These are phyloP conservation scores for Globisporangium yorkense DNA, from an alignment of 352 stramenopile species.

Conservation along the genomic window DNA sequence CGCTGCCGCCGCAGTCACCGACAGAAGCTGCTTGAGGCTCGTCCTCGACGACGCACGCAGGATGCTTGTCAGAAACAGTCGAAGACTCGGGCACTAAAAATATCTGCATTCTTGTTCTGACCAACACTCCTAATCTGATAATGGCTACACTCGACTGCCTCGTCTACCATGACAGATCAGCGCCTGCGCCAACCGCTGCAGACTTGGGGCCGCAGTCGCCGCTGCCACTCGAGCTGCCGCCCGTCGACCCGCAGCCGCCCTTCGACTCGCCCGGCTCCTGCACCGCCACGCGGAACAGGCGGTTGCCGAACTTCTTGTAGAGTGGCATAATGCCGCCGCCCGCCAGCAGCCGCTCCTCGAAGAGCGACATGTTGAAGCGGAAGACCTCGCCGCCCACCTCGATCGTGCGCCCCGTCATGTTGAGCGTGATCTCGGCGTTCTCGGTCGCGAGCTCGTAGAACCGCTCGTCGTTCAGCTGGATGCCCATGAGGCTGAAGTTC, in stretches of 20 bases:
- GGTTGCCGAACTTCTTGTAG: constrained; percentile 84
- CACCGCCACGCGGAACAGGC: constrained; percentile 80
- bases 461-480: constrained; percentile 68
- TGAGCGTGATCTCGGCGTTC: constrained; percentile 69
- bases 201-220: constrained; percentile 1
- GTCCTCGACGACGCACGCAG: too few relatives aligned
- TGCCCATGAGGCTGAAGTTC: constrained; percentile 82
- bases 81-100: background rate
- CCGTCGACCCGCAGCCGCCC: background rate
- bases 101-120: background rate
- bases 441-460: constrained; percentile 83
- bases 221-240: constrained; percentile 52
- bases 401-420: constrained; percentile 57
- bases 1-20: background rate
- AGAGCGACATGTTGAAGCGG: constrained; percentile 84
- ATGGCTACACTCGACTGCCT: background rate
- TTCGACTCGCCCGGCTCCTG: constrained; percentile 1
- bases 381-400: constrained; percentile 74
- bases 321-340: constrained; percentile 83
- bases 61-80: too few relatives aligned
- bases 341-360: constrained; percentile 76
- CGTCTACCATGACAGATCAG: constrained; percentile 19
- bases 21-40: too few relatives aligned
- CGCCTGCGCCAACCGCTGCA: background rate
- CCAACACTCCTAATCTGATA: background rate